Percentiles rank a stretch among this genome's conserved stretches.
These are phyloP conservation scores for Cladosporium sp. DNA, from an alignment of 2,329 filamentous ascomycete genomes.

Conservation along the genomic window DNA sequence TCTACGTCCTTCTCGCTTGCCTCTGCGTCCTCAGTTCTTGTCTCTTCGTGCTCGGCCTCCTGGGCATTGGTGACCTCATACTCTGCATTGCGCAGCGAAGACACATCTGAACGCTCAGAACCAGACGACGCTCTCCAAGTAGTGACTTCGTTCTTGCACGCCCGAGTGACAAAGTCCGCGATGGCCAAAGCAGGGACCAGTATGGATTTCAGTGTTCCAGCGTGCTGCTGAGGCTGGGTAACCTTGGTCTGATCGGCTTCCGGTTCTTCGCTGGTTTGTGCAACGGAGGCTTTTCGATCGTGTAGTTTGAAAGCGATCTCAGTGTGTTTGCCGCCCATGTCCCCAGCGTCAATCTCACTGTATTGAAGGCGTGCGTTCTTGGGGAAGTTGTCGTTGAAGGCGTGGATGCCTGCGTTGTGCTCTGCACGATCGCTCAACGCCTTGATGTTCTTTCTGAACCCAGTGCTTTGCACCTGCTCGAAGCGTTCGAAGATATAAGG, in stretches of 20 bases:
- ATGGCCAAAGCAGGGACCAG: not conserved
- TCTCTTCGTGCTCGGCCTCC: not conserved
- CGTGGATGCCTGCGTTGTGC: not conserved
- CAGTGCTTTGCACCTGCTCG: conserved; percentile 27
- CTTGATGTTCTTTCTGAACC: conserved; percentile 20
- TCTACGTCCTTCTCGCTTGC: not conserved
- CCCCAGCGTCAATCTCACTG: conserved; percentile 23
- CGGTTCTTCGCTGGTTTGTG: not conserved
- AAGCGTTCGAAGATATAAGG: conserved; percentile 33
- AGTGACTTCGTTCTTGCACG: not conserved
- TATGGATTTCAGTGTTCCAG: not conserved
- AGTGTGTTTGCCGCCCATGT: conserved; percentile 22
- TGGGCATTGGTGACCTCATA: not conserved
- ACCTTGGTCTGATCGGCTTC: not conserved
- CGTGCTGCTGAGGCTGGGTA: not conserved
- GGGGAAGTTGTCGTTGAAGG: not conserved
- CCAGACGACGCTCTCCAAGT: not conserved
- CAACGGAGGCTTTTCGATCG: no score
- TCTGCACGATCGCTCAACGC: not conserved
- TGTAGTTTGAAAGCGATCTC: conserved; percentile 16
- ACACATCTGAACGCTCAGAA: not conserved
- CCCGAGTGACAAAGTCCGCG: conserved; percentile 4
- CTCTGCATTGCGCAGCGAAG: not conserved
- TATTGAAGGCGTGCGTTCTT: conserved; percentile 9
- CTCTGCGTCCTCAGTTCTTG: not conserved